Base-by-base conservation (phyloP, 2,329 filamentous ascomycete species). In the Hansfordia pulvinata region DNA sequence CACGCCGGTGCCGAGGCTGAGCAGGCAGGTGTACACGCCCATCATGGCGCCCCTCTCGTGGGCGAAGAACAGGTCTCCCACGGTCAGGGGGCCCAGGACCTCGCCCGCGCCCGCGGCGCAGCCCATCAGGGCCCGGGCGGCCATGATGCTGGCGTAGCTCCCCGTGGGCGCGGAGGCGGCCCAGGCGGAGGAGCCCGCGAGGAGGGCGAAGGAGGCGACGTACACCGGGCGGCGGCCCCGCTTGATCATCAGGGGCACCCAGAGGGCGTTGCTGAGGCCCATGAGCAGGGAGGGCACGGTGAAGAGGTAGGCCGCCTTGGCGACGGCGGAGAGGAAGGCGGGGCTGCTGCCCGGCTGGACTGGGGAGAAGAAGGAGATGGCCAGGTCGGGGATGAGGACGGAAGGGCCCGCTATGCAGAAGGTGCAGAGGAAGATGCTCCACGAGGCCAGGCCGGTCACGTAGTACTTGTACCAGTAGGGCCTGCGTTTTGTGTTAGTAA, bases 61-160 rank as follows among this genome's bases (percentile, higher is more conserved):
- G 11, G 49, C 32, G n/a, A 50, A 49, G 32, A 51, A 50, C 2
- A 53, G 28, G 26, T 53, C 48, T 20, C 37, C 33, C 6, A 47
- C 46, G 1, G 49, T 58, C 35, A 58, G 56, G 23, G 56, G 49
- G 1, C 44, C 44, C 10, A 50, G 45, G 2, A 50, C 47, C 23
- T 57, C 53, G n/a, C 56, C 56, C 2, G 49, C 47, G 3, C 53
- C 48, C 4, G 50, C 52, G 2, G 50, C 47, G 10, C 58, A 28
- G 0, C 54, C 53, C 6, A 44, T 43, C 0, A 51, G 30, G 0
- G 47, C 11, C 14, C 41, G 39, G 4, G 37, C 43, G 2, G 39
- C 4, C 9, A 41, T 41, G n/a, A 50, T 14, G 20, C 50, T 41
- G 3, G 31, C 12, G 14, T 34, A 26, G 2, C 30, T 34, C 2